A percentile compares a stretch with the other conserved stretches of the same genome.
Evolutionary conservation across 371 early-diverging fungal species (phyloP).

Genomic region (Syncephalastrum contaminatum): DNA sequence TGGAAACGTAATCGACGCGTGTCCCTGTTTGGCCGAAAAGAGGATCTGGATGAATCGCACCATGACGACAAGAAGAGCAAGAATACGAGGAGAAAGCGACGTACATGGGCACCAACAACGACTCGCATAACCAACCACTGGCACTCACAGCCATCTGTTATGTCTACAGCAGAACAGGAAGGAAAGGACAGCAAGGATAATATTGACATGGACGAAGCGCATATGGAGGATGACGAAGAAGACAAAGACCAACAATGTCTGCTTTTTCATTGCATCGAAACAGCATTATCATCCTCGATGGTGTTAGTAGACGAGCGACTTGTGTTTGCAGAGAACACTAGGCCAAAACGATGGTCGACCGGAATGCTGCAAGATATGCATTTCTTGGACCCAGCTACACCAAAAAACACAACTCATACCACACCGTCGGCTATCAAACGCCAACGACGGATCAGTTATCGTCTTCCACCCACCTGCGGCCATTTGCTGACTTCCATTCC

Average conservation of each 20-base stretch:
- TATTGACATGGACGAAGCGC: background rate
- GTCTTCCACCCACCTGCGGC: constrained; percentile 6
- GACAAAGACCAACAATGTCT: background rate
- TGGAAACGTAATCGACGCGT: too few species aligned
- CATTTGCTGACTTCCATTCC: constrained; percentile 5
- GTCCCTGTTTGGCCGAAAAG: too few species aligned
- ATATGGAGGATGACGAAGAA: background rate
- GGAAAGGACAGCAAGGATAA: background rate
- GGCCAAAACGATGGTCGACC: constrained; percentile 6
- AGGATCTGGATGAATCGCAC: too few species aligned
- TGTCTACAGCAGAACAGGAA: background rate
- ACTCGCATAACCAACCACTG: too few species aligned
- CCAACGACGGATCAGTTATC: background rate
- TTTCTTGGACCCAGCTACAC: background rate
- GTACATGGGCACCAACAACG: background rate
- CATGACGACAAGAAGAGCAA: background rate
- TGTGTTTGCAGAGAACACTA: background rate
- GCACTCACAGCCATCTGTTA: background rate
- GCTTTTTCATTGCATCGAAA: constrained; percentile 6
- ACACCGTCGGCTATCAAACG: background rate
- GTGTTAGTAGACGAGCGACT: background rate
- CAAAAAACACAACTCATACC: background rate
- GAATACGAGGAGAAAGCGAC: background rate
- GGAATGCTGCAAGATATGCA: constrained; percentile 3
- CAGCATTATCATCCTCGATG: background rate